A percentile compares a stretch with the other conserved stretches of the same genome.
Conservation (phyloP, 768 basidiomycete species). For the Omphalotus guepiniiformis region DNA sequence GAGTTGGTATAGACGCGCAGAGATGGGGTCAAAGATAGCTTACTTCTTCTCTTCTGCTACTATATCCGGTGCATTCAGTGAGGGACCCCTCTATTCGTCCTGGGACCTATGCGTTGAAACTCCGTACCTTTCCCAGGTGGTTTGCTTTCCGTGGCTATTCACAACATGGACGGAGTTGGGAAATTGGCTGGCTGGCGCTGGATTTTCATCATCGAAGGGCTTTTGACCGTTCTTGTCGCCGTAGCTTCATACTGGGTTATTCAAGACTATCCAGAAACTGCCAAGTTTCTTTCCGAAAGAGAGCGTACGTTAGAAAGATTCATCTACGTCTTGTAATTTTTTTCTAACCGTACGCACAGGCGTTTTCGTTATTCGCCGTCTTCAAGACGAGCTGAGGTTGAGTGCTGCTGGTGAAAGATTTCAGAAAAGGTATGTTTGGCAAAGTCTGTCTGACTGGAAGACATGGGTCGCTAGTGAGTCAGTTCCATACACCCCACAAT, state of each 20-base stretch:
- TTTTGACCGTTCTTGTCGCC: slow-evolving; percentile 59
- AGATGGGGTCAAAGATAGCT: slow-evolving; percentile 68
- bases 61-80: slow-evolving; percentile 72
- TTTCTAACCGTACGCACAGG: slow-evolving; percentile 29
- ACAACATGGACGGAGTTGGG: slow-evolving; percentile 66
- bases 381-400: slow-evolving; percentile 60
- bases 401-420: slow-evolving; percentile 62
- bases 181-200: slow-evolving; percentile 59
- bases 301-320: slow-evolving; percentile 43
- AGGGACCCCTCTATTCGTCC: slow-evolving; percentile 14
- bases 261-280: slow-evolving; percentile 74
- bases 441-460: slow-evolving; percentile 67
- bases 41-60: slow-evolving; percentile 81
- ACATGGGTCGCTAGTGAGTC: slow-evolving; percentile 64
- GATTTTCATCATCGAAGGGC: slow-evolving; percentile 75
- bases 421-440: slow-evolving; percentile 49
- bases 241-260: slow-evolving; percentile 67
- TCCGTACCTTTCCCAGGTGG: slow-evolving; percentile 41
- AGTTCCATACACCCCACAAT: neutral
- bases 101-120: slow-evolving; percentile 12
- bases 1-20: slow-evolving; percentile 79
- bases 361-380: slow-evolving; percentile 57
- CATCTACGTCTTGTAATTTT: neutral
- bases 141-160: slow-evolving; percentile 60
- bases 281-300: slow-evolving; percentile 60